phyloP scores from a whole-genome alignment of 2,329 filamentous ascomycete species.

The Phaeosphaeria sp. region DNA sequence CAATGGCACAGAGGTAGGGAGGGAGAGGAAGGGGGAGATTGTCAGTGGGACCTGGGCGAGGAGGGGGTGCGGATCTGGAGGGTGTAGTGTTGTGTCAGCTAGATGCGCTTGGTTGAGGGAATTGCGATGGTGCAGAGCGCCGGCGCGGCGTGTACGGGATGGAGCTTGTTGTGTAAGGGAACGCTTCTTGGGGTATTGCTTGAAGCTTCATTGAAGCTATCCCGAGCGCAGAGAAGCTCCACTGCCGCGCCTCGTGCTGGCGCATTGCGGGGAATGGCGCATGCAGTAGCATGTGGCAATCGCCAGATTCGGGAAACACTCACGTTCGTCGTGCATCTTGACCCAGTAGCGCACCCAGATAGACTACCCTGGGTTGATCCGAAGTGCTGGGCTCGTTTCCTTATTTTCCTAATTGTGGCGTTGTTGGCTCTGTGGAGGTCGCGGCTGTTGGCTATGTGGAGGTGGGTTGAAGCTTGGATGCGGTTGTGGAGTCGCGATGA shows the following conservation, averaged over 20 bases:
- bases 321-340: constrained; percentile 48
- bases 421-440: constrained; percentile 2
- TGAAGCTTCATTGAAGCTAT: not conserved
- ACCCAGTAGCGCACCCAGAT: not conserved
- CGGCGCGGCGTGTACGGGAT: not conserved
- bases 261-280: constrained; percentile 6
- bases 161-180: not conserved
- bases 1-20: constrained; percentile 87
- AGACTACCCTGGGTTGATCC: constrained; percentile 7
- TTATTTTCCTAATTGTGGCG: not conserved
- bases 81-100: constrained; percentile 14
- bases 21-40: constrained; percentile 90
- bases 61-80: constrained; percentile 73
- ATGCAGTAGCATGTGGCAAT: not conserved
- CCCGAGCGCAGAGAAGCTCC: not conserved
- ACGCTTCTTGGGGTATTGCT: not conserved
- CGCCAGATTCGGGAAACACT: constrained; percentile 17
- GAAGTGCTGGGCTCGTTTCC: constrained; percentile 9
- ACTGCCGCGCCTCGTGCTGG: not conserved
- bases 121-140: not conserved
- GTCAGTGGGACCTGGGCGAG: constrained; percentile 92
- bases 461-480: not conserved
- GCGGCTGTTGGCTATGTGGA: constrained; percentile 4
- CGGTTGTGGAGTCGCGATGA: constrained; percentile 6
- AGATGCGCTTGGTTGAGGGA: not conserved